These are phyloP conservation scores for Wallacemonas sp. DNA, from an alignment of 208 protist genomes.

Conservation along the genomic window DNA sequence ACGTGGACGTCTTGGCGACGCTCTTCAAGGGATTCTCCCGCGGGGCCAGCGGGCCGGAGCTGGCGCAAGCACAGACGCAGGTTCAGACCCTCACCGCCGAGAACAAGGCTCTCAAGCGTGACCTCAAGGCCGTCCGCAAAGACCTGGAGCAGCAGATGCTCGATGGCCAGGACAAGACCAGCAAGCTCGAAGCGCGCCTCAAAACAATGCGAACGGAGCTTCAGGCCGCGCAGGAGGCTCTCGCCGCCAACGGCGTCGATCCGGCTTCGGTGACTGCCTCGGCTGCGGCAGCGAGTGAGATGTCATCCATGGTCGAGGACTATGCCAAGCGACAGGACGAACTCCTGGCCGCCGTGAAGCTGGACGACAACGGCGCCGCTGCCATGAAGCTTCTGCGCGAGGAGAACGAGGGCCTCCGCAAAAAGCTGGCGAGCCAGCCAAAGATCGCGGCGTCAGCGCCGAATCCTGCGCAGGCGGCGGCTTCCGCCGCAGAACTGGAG, in stretches of 20 bases:
- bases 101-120: slow-evolving; percentile 27
- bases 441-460: slow-evolving; percentile 2
- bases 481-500: slow-evolving; percentile 34
- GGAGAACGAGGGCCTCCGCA: slow-evolving; percentile 41
- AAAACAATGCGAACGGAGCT: slow-evolving; percentile 15
- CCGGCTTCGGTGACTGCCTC: slow-evolving; percentile 5
- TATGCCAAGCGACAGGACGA: slow-evolving; percentile 35
- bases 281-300: slow-evolving; percentile 12
- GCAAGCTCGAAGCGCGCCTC: slow-evolving; percentile 26
- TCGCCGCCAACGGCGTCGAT: slow-evolving; percentile 3
- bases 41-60: slow-evolving; percentile 34
- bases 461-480: slow-evolving; percentile 1
- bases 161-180: slow-evolving; percentile 24
- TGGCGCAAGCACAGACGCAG: slow-evolving; percentile 37
- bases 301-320: slow-evolving; percentile 16
- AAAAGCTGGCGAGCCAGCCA: slow-evolving; percentile 11
- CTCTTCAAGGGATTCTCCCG: slow-evolving; percentile 35
- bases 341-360: slow-evolving; percentile 45
- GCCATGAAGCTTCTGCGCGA: slow-evolving; percentile 37
- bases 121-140: slow-evolving; percentile 22
- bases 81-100: slow-evolving; percentile 43
- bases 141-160: slow-evolving; percentile 20
- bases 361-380: slow-evolving; percentile 36
- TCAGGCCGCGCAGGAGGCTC: slow-evolving; percentile 14
- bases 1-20: slow-evolving; percentile 41